These are phyloP conservation scores for Leersia perrieri DNA, from an alignment of 176 grass and related monocot genomes.

Conservation along the genomic window DNA sequence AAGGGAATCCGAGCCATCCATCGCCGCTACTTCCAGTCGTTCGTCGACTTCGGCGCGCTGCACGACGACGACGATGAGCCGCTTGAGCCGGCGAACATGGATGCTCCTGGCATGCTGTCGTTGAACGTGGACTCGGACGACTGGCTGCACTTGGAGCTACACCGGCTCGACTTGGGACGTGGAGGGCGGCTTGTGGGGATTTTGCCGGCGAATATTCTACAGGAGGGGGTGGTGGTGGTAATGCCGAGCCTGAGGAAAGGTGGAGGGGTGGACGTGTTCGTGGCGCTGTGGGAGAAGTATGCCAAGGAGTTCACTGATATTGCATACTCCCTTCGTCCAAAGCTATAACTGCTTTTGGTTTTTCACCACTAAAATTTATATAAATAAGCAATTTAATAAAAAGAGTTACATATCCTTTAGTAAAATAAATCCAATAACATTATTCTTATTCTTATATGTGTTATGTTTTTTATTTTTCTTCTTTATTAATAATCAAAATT, in stretches of 20 bases:
- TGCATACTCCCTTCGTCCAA: constrained; percentile 45
- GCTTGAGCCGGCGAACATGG: constrained; percentile 17
- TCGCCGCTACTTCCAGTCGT: constrained; percentile 44
- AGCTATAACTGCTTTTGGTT: too few species aligned
- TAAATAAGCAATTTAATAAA: too few species aligned
- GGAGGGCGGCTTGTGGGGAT: constrained; percentile 32
- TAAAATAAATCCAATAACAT: too few species aligned
- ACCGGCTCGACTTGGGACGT: constrained; percentile 45
- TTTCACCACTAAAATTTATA: too few species aligned
- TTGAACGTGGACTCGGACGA: constrained; percentile 41
- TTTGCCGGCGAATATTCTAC: constrained; percentile 37
- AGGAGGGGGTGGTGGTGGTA: constrained; percentile 51
- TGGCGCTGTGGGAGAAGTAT: constrained; percentile 38
- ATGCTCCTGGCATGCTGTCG: constrained; percentile 26
- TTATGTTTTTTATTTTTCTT: too few species aligned
- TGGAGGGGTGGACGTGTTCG: constrained; percentile 58
- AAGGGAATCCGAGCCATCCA: constrained; percentile 23
- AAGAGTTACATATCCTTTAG: too few species aligned
- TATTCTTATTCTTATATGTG: too few species aligned
- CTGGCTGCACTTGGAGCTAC: constrained; percentile 42
- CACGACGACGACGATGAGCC: constrained; percentile 27
- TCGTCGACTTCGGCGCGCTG: constrained; percentile 54
- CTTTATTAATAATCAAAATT: too few species aligned
- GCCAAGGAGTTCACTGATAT: constrained; percentile 28
- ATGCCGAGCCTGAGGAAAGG: constrained; percentile 33